Evolutionary conservation across 495 filamentous ascomycete genomes (phyloP).

Genomic region (Opeltia flavorubescens): DNA sequence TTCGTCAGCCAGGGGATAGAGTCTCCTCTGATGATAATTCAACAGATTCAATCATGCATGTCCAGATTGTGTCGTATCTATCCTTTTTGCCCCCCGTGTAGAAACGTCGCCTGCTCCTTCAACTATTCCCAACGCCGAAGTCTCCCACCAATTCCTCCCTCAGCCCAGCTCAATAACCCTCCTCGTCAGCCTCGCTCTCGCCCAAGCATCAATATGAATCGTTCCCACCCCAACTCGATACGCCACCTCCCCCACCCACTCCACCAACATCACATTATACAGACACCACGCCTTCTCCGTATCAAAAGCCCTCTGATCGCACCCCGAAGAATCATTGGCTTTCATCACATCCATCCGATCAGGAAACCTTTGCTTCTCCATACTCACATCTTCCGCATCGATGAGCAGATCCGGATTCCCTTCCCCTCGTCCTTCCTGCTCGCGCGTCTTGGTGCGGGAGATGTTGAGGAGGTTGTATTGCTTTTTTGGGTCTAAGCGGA

Average conservation of each 20-base stretch:
- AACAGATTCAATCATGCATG: too few species aligned
- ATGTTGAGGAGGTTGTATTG: slow-evolving; percentile 5
- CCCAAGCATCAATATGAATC: slow-evolving; percentile 15
- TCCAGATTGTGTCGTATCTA: too few species aligned
- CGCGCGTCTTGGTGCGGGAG: slow-evolving; percentile 1
- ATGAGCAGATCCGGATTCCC: slow-evolving; percentile 9
- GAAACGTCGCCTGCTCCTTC: too few species aligned
- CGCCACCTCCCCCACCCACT: slow-evolving; percentile 56
- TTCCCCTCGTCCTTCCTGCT: slow-evolving; percentile 8
- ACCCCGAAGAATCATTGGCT: not conserved
- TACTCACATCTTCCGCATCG: slow-evolving; percentile 4
- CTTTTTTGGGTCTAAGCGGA: not conserved
- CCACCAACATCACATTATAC: slow-evolving; percentile 20
- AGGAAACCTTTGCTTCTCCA: slow-evolving; percentile 5
- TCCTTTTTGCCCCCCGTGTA: too few species aligned
- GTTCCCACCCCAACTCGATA: slow-evolving; percentile 45
- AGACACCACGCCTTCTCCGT: slow-evolving; percentile 8
- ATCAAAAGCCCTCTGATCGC: slow-evolving; percentile 8
- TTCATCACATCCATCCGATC: slow-evolving; percentile 3
- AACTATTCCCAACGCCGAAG: too few species aligned
- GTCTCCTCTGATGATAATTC: too few species aligned
- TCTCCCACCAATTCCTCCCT: too few species aligned
- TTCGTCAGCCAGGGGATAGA: too few species aligned
- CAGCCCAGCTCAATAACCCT: too few species aligned
- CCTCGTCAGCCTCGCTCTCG: too few species aligned